Percentiles rank a stretch among this genome's conserved stretches.
Evolutionary conservation across 169 alveolate genomes (phyloP).

Genomic region (Babesia sp.): DNA sequence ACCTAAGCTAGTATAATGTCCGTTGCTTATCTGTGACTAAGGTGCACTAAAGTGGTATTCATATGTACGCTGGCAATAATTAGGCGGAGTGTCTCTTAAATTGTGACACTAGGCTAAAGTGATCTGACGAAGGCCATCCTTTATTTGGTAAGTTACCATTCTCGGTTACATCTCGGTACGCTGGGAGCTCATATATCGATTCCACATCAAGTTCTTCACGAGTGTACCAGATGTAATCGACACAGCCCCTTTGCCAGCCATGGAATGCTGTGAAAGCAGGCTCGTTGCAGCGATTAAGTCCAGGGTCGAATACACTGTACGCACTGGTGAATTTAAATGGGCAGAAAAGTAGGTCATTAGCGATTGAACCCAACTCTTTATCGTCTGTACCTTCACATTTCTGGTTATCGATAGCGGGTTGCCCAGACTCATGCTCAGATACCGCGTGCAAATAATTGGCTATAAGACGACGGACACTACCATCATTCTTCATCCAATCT

Average conservation of each 20-base stretch:
- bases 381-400: neutral
- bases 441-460: conserved; percentile 1
- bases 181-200: conserved; percentile 63
- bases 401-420: neutral
- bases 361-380: neutral
- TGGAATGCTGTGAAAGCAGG: conserved; percentile 84
- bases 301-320: conserved; percentile 47
- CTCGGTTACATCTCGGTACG: conserved; percentile 43
- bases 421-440: neutral
- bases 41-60: neutral
- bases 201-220: conserved; percentile 62
- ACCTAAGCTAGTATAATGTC: no score
- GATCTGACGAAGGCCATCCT: conserved; percentile 72
- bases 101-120: conserved; percentile 63
- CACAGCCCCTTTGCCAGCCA: conserved; percentile 84
- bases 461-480: neutral
- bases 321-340: conserved; percentile 62
- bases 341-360: conserved; percentile 41
- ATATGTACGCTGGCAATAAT: neutral
- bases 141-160: conserved; percentile 66
- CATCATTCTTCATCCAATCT: conserved; percentile 16
- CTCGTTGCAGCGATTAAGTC: conserved; percentile 41
- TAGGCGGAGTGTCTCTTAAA: conserved; percentile 50
- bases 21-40: no score
- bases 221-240: conserved; percentile 79